A percentile compares a stretch with the other conserved stretches of the same genome.
Conservation (phyloP, 345 rosid species). For the Dipteronia sinensis region DNA sequence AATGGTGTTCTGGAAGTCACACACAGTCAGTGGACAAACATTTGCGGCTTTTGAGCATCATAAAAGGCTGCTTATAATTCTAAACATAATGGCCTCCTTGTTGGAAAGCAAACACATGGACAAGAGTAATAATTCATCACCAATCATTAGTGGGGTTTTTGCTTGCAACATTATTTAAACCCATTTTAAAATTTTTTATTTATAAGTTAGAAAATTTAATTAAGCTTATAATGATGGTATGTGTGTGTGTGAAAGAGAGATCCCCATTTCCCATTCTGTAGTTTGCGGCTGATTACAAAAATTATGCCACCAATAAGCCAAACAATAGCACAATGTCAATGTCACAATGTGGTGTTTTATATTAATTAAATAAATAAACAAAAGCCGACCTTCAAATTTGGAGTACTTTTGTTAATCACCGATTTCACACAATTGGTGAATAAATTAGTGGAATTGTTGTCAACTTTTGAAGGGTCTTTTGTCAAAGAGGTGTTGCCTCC, state of each 20-base stretch:
- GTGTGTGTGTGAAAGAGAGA: background rate
- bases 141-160: slow-evolving; percentile 28
- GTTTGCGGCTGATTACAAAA: slow-evolving; percentile 5
- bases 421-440: slow-evolving; percentile 4
- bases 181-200: too few relatives aligned
- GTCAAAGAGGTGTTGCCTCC: slow-evolving; percentile 4
- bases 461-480: slow-evolving; percentile 4
- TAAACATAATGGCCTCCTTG: slow-evolving; percentile 25
- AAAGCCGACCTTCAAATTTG: slow-evolving; percentile 8
- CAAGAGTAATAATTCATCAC: slow-evolving; percentile 28
- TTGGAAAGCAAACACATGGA: slow-evolving; percentile 29
- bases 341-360: background rate
- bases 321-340: background rate
- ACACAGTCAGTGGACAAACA: slow-evolving; percentile 23
- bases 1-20: too few relatives aligned
- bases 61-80: slow-evolving; percentile 22
- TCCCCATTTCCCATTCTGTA: background rate
- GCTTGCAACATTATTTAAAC: too few relatives aligned
- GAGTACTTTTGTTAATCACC: slow-evolving; percentile 8
- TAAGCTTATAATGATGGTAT: background rate
- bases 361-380: background rate
- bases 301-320: slow-evolving; percentile 16
- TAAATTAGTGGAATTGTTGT: slow-evolving; percentile 11
- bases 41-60: slow-evolving; percentile 19
- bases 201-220: too few relatives aligned